Conservation (phyloP, 2,329 filamentous ascomycete species). For the Beauveria bassiana region DNA sequence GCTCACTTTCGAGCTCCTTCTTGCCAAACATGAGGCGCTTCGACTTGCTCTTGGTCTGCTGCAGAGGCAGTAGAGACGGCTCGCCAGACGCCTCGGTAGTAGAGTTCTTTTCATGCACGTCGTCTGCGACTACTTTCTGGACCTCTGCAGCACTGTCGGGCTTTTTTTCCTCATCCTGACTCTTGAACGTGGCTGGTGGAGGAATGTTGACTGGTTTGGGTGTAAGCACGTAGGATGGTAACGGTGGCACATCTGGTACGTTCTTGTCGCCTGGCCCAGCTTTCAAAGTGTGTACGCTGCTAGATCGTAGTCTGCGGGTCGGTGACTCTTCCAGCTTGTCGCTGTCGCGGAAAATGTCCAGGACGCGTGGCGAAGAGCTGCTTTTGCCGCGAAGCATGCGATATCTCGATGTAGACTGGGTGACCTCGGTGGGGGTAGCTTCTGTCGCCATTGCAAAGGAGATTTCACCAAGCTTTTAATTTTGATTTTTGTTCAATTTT, state of each 20-base stretch:
- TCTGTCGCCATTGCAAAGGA: slow-evolving; percentile 14
- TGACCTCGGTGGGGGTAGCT: slow-evolving; percentile 13
- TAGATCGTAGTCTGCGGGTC: slow-evolving; percentile 18
- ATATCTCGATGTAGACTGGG: slow-evolving; percentile 22
- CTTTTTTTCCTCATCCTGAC: slow-evolving; percentile 3
- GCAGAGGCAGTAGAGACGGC: neutral
- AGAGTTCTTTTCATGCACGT: neutral
- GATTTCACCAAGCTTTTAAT: neutral
- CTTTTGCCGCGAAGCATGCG: slow-evolving; percentile 28
- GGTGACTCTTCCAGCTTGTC: slow-evolving; percentile 9
- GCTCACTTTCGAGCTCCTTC: neutral
- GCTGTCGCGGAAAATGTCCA: slow-evolving; percentile 24
- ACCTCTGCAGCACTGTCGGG: neutral
- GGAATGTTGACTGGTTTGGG: slow-evolving; percentile 23
- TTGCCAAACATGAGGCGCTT: neutral
- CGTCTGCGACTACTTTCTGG: neutral
- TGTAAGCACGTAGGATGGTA: slow-evolving; percentile 21
- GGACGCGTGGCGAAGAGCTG: slow-evolving; percentile 20
- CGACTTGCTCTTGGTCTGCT: neutral
- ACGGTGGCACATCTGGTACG: slow-evolving; percentile 17
- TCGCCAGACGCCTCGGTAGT: slow-evolving; percentile 11
- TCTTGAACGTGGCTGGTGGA: slow-evolving; percentile 14
- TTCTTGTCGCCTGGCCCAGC: slow-evolving; percentile 13
- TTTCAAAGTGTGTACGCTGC: slow-evolving; percentile 17
- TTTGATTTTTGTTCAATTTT: neutral